Conservation (phyloP, 176 grass and related monocot genomes). For the Juncus effusus region DNA sequence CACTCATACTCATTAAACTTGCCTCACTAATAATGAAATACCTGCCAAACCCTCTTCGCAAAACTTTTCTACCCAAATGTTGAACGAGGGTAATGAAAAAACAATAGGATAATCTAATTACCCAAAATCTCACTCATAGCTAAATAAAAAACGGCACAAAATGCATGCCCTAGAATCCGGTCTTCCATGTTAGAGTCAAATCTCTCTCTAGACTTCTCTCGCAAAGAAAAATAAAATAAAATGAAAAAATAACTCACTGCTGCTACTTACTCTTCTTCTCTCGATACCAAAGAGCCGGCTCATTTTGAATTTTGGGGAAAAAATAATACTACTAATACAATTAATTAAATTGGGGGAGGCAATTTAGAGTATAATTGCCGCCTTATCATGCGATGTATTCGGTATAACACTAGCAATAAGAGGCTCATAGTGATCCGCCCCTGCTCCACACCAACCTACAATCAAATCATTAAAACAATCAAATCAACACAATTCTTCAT, state of each 20-base stretch:
- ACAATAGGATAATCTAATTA: background rate
- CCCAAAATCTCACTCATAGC: conserved; percentile 23
- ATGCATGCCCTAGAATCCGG: background rate
- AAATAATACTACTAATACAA: conserved; percentile 24
- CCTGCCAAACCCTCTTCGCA: too few relatives aligned
- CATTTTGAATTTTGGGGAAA: conserved; percentile 1
- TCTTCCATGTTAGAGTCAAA: conserved; percentile 33
- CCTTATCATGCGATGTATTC: conserved; percentile 76
- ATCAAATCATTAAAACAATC: conserved; percentile 13
- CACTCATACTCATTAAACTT: too few relatives aligned
- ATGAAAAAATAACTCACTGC: conserved; percentile 3
- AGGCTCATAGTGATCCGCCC: conserved; percentile 92
- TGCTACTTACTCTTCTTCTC: conserved; percentile 28
- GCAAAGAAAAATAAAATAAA: background rate
- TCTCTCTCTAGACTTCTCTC: conserved; percentile 24
- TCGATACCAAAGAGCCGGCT: conserved; percentile 17
- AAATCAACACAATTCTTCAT: background rate
- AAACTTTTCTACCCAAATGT: background rate
- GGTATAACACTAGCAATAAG: conserved; percentile 63
- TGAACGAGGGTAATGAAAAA: conserved; percentile 8
- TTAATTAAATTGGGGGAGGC: conserved; percentile 26
- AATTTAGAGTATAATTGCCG: conserved; percentile 76
- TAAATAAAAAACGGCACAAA: conserved; percentile 9
- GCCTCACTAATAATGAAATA: too few relatives aligned
- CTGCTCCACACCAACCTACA: conserved; percentile 95